phyloP scores from a whole-genome alignment of 495 filamentous ascomycete species.

The Trichodelitschia bisporula region DNA sequence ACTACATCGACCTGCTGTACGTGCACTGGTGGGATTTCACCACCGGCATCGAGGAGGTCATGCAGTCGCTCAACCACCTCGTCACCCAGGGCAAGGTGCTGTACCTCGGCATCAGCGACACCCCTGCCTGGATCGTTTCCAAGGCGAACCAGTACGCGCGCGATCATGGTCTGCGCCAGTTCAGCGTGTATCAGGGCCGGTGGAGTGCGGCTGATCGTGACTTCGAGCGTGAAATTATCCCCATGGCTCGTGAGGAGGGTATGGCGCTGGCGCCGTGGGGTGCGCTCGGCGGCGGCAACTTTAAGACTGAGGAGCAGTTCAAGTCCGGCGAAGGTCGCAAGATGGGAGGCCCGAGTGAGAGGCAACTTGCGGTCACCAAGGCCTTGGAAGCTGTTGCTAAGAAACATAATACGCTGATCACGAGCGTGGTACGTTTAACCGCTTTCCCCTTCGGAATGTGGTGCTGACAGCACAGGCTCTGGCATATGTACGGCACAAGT shows the following conservation, averaged over 20 bases:
- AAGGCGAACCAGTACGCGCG: conserved; percentile 15
- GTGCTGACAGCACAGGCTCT: conserved; percentile 37
- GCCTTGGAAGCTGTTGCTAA: conserved; percentile 30
- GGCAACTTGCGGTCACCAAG: conserved; percentile 26
- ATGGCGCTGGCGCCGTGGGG: conserved; percentile 18
- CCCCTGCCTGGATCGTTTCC: conserved; percentile 18
- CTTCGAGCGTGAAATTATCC: conserved; percentile 29
- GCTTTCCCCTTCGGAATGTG: too few relatives aligned
- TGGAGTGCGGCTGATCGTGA: conserved; percentile 26
- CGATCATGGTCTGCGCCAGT: conserved; percentile 27
- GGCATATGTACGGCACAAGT: conserved; percentile 49
- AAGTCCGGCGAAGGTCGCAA: conserved; percentile 8
- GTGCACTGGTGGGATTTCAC: conserved; percentile 19
- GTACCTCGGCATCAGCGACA: conserved; percentile 18
- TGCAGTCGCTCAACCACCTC: conserved; percentile 14
- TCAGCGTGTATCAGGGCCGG: conserved; percentile 38
- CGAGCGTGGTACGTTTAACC: too few relatives aligned
- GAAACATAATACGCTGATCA: conserved; percentile 9
- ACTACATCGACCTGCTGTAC: conserved; percentile 33
- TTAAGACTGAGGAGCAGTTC: conserved; percentile 11
- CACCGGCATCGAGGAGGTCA: conserved; percentile 16
- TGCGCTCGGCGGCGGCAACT: conserved; percentile 15
- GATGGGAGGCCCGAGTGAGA: conserved; percentile 7
- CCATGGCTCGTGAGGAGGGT: conserved; percentile 17
- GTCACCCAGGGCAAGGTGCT: conserved; percentile 16